phyloP scores from a whole-genome alignment of 1,284 basidiomycete species.

The Peniophora sp. region DNA sequence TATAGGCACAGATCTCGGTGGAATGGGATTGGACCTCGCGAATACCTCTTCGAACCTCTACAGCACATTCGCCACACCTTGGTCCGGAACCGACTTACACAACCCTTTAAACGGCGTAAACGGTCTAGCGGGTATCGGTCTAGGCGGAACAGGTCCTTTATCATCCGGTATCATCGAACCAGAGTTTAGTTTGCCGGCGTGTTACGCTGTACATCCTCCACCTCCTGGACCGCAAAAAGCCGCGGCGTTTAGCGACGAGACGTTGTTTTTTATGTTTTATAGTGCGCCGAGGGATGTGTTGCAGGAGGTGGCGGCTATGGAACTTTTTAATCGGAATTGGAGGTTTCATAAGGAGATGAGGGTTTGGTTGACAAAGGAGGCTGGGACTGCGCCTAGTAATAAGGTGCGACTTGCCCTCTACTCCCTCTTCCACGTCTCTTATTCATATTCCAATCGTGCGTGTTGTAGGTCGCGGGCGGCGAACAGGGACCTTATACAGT shows the following conservation, averaged over 20 bases:
- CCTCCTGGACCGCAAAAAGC: constrained; percentile 86
- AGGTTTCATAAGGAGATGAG: constrained; percentile 94
- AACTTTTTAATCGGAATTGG: constrained; percentile 93
- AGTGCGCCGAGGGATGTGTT: constrained; percentile 87
- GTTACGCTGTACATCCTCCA: constrained; percentile 91
- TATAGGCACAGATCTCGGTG: constrained; percentile 89
- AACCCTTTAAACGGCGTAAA: too few species aligned
- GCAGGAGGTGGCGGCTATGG: constrained; percentile 93
- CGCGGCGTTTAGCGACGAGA: constrained; percentile 90
- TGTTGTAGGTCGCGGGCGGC: constrained; percentile 41
- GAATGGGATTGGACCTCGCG: constrained; percentile 83
- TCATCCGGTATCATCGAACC: constrained; percentile 84
- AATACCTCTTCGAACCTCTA: constrained; percentile 75
- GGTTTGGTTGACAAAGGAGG: constrained; percentile 94
- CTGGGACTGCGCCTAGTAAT: constrained; percentile 72
- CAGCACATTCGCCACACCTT: constrained; percentile 94
- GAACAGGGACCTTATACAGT: constrained; percentile 88
- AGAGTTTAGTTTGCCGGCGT: constrained; percentile 86
- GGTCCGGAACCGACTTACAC: constrained; percentile 53
- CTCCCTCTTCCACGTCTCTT: too few species aligned
- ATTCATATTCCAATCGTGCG: too few species aligned
- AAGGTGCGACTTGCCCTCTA: constrained; percentile 48
- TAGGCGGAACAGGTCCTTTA: background rate
- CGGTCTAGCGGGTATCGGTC: too few species aligned
- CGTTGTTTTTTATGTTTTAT: constrained; percentile 99